Base-by-base conservation (phyloP, 2,329 filamentous ascomycete species). In the Dactylellina parvicollis region DNA sequence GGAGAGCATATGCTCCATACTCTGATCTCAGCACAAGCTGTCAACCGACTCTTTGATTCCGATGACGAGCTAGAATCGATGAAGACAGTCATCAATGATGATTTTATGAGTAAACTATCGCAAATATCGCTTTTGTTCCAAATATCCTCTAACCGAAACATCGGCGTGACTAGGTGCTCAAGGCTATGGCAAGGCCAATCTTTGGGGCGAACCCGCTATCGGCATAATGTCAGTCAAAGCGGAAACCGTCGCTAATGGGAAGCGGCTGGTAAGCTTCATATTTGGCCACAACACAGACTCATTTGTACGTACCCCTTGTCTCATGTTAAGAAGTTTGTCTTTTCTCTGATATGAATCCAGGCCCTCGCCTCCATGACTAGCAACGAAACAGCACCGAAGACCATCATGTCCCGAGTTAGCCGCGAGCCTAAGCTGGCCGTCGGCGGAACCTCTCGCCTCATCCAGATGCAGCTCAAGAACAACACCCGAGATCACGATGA, bases 231-330 rank as follows among this genome's bases (percentile, higher is more conserved):
- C 89, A 0, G 90, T 97, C 77, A 98, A 98, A 56, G 66, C 77
- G 24, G 76, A 78, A 83, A 95, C 92, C 83, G 89, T 87, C 0
- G 84, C 83, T 10, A 84, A 86, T 20, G 92, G 92, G 0, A 88
- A 92, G 12, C 76, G 66, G 12, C 62, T 75, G 12, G 74, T 78
- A 75, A 92, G 90, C 79, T 86, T 99, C 56, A 94, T 94, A 81
- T 99, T 96, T 82, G 93, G 90, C 0, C 95, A 99, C 83, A 99
- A 98, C 79, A 99, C 95, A 0, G 94, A 98, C 80, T 89, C 87
- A 0, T 90, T 90, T 78, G 86, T 85, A 79, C 79, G 83, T 78
- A n/a, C n/a, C n/a, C n/a, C n/a, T n/a, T n/a, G n/a, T 20, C 20
- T 72, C 46, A 10, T 18, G 30, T 60, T 10, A 24, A 8, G 36